Conservation (phyloP, 805 yeast species). For the Sugiyamaella chiloensis region DNA sequence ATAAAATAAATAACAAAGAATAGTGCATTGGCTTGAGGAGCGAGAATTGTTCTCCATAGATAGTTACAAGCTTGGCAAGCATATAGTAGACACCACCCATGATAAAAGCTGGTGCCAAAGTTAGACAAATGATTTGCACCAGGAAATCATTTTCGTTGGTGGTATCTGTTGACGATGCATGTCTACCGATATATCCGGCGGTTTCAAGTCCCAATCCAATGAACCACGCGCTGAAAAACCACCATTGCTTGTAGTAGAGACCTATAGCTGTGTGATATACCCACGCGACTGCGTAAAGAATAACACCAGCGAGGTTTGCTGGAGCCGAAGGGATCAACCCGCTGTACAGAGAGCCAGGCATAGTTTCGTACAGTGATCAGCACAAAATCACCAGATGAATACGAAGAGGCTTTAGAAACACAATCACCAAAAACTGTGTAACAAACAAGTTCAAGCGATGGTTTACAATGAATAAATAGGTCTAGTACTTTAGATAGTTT, state of each 20-base stretch:
- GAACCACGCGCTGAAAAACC: conserved; percentile 60
- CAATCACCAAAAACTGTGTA: no score
- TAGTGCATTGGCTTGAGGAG: conserved; percentile 54
- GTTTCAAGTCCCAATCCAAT: conserved; percentile 59
- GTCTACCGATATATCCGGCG: conserved; percentile 65
- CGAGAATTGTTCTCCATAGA: conserved; percentile 57
- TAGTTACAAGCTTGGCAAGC: conserved; percentile 61
- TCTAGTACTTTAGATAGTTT: no score
- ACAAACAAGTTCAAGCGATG: no score
- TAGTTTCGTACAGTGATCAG: no score
- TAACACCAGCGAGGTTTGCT: conserved; percentile 58
- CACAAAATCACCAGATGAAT: no score
- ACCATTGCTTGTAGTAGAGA: conserved; percentile 51
- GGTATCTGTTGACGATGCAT: conserved; percentile 41
- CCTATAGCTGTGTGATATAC: conserved; percentile 43
- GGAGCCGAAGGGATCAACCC: conserved; percentile 50
- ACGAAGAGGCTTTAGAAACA: no score
- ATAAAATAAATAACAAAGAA: conserved; percentile 59
- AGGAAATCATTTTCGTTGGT: conserved; percentile 43
- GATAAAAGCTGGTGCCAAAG: conserved; percentile 77
- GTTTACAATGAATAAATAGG: no score
- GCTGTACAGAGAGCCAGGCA: conserved; percentile 6
- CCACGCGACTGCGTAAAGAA: conserved; percentile 50
- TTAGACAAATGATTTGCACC: conserved; percentile 64
- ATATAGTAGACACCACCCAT: conserved; percentile 81